Evolutionary conservation across 2,329 filamentous ascomycete genomes (phyloP).

Genomic region (Fusarium paranaense): DNA sequence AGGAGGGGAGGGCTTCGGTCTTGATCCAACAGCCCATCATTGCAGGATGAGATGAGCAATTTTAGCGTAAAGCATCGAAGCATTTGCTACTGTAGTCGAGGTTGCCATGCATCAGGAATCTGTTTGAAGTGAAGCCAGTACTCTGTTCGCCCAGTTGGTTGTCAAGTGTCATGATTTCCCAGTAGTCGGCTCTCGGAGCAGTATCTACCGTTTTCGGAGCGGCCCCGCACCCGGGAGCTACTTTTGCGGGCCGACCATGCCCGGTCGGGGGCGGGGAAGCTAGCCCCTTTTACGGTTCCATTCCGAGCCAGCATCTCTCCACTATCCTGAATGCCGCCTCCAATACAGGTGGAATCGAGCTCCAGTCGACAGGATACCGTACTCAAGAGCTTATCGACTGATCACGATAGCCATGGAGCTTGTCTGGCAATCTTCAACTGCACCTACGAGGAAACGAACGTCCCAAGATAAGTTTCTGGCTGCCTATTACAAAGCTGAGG

Average conservation of each 20-base stretch:
- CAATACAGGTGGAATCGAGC: neutral
- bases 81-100: neutral
- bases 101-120: neutral
- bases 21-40: neutral
- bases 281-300: neutral
- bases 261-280: neutral
- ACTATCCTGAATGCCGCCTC: neutral
- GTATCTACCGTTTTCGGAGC: neutral
- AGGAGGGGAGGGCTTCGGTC: neutral
- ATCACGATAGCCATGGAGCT: conserved; percentile 7
- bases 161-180: neutral
- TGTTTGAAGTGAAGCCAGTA: neutral
- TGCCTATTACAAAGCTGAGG: neutral
- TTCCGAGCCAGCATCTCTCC: neutral
- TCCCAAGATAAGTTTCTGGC: conserved; percentile 20
- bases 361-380: neutral
- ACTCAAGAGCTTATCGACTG: neutral
- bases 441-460: conserved; percentile 10
- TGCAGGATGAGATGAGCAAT: neutral
- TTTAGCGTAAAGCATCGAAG: neutral
- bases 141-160: neutral
- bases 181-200: neutral
- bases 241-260: neutral
- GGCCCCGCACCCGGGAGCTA: neutral
- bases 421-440: conserved; percentile 16